Conservation (phyloP, 2,329 filamentous ascomycete species). For the Xylariales sp. region DNA sequence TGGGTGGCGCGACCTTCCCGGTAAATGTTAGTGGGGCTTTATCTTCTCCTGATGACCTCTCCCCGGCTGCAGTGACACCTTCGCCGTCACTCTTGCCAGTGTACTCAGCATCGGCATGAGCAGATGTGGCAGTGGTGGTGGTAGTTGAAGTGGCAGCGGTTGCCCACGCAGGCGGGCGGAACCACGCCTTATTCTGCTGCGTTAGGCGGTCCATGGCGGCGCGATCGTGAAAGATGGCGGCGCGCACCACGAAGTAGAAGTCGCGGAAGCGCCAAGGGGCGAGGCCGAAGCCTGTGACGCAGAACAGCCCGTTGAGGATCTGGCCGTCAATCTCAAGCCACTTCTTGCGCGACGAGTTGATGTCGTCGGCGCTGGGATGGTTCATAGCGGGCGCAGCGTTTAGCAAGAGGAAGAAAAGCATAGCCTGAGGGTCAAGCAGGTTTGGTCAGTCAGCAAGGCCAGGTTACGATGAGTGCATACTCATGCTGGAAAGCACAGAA, state of each 20-base stretch:
- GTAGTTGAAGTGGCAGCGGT: conserved; percentile 40
- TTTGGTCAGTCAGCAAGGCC: no score
- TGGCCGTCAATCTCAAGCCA: conserved; percentile 87
- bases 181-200: conserved; percentile 72
- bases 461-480: no score
- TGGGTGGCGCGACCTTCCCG: conserved; percentile 63
- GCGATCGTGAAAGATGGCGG: conserved; percentile 45
- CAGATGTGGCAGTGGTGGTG: not conserved
- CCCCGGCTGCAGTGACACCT: conserved; percentile 23
- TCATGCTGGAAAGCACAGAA: no score
- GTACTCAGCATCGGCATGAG: not conserved
- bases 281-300: conserved; percentile 78
- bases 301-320: conserved; percentile 79
- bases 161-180: conserved; percentile 59
- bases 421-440: conserved; percentile 19
- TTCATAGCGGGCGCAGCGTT: conserved; percentile 13
- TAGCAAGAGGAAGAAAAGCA: conserved; percentile 24
- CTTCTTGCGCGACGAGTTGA: conserved; percentile 19
- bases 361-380: conserved; percentile 39
- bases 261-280: conserved; percentile 83
- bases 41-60: conserved; percentile 45
- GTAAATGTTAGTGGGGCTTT: no score
- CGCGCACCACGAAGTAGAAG: conserved; percentile 68
- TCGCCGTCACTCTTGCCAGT: not conserved
- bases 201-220: conserved; percentile 64